A percentile compares a stretch with the other conserved stretches of the same genome.
Evolutionary conservation across 2,329 filamentous ascomycete genomes (phyloP).

Genomic region (Teratosphaeria pseudoeucalypti): DNA sequence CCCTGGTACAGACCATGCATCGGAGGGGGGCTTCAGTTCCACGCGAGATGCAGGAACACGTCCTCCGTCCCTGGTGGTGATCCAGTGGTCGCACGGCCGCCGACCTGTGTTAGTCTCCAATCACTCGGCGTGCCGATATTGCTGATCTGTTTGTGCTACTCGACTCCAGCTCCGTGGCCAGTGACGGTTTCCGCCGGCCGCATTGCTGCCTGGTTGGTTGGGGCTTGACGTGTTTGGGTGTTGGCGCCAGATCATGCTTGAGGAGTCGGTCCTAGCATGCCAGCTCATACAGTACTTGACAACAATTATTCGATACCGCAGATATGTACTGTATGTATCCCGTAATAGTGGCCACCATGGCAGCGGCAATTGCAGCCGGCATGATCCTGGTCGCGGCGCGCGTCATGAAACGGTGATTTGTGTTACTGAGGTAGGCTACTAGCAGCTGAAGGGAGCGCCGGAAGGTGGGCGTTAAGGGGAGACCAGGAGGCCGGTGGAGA

Average conservation of each 20-base stretch:
- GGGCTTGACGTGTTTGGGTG: not conserved
- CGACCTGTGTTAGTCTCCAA: not conserved
- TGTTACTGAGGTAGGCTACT: not conserved
- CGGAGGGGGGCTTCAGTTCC: not conserved
- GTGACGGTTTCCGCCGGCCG: not conserved
- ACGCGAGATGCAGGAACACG: not conserved
- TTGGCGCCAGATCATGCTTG: not conserved
- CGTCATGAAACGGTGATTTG: not conserved
- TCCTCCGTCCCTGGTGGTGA: not conserved
- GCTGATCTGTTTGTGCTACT: not conserved
- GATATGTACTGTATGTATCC: not conserved
- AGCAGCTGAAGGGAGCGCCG: not conserved
- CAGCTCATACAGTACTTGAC: too few relatives aligned
- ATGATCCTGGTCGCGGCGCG: not conserved
- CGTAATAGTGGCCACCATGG: not conserved
- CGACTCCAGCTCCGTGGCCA: not conserved
- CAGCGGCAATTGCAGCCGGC: not conserved
- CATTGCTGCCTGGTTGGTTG: not conserved
- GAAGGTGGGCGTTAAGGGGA: not conserved
- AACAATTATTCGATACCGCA: not conserved
- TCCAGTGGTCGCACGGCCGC: not conserved
- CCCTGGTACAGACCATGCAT: not conserved
- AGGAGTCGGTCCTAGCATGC: not conserved
- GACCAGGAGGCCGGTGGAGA: not conserved
- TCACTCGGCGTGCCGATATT: not conserved